These are phyloP conservation scores for Jatropha curcas DNA, from an alignment of 345 rosid genomes.

Conservation along the genomic window DNA sequence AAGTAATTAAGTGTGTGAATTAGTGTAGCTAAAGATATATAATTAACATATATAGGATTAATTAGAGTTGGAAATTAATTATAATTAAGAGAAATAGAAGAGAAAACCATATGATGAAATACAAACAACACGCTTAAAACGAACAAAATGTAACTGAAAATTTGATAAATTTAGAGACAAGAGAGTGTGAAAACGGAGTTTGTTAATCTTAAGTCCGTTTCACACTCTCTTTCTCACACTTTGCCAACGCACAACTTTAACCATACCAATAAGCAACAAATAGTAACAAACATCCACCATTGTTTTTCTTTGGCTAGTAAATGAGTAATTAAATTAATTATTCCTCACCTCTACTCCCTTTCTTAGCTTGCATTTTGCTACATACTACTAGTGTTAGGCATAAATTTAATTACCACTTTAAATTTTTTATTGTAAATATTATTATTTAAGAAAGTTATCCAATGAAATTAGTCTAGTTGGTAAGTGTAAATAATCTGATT, in stretches of 20 bases:
- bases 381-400: too few species aligned
- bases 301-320: not conserved
- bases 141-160: constrained; percentile 43
- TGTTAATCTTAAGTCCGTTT: constrained; percentile 49
- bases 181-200: constrained; percentile 27
- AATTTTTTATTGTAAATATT: too few species aligned
- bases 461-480: too few species aligned
- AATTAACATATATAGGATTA: not conserved
- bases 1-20: constrained; percentile 43
- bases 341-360: too few species aligned
- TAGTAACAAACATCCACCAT: not conserved
- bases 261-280: constrained; percentile 6
- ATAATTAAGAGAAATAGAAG: not conserved
- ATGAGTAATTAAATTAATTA: too few species aligned
- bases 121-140: constrained; percentile 12
- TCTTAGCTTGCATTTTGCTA: too few species aligned
- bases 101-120: not conserved
- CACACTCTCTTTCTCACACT: constrained; percentile 77
- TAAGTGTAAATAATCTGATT: too few species aligned
- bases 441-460: too few species aligned
- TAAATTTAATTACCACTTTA: too few species aligned
- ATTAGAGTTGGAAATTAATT: constrained; percentile 7
- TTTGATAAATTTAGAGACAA: constrained; percentile 40
- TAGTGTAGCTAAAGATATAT: not conserved
- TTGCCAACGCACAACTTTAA: constrained; percentile 53